Evolutionary conservation across 306 rosid species (phyloP).

Genomic region (Sicyos edulis): DNA sequence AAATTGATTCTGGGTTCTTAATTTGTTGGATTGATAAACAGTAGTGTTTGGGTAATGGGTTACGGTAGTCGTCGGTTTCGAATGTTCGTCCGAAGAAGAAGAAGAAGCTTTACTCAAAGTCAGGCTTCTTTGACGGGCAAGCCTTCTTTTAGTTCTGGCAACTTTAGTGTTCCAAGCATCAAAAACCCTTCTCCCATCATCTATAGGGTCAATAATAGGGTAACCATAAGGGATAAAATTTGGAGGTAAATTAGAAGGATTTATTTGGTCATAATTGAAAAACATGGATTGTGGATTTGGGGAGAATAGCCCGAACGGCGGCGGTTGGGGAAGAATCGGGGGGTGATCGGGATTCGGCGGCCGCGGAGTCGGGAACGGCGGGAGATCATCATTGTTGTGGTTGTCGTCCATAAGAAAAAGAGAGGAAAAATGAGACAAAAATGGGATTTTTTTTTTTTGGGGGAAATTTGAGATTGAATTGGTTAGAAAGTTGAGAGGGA

Average conservation of each 20-base stretch:
- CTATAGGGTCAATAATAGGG: neutral
- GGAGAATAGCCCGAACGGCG: neutral
- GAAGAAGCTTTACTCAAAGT: slow-evolving; percentile 8
- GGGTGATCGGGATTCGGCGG: neutral
- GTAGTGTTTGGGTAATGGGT: neutral
- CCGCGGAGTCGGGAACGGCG: neutral
- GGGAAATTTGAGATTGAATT: neutral
- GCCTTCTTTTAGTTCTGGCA: slow-evolving; percentile 35
- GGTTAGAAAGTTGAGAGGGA: slow-evolving; percentile 15
- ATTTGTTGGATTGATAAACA: neutral
- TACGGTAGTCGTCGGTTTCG: neutral
- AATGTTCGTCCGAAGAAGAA: slow-evolving; percentile 4
- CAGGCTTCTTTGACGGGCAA: slow-evolving; percentile 40
- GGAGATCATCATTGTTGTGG: neutral
- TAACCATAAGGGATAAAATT: neutral
- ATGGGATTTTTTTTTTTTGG: too few species aligned
- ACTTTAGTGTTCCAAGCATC: slow-evolving; percentile 29
- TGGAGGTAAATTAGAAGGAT: neutral
- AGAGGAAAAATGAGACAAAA: too few species aligned
- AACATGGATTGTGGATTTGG: neutral
- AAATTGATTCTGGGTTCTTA: neutral
- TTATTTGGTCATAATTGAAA: neutral
- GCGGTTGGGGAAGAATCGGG: neutral
- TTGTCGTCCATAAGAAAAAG: slow-evolving; percentile 29
- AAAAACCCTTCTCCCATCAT: slow-evolving; percentile 7